Conservation (phyloP, 352 stramenopile genomes). For the Phytophthora multivora region DNA sequence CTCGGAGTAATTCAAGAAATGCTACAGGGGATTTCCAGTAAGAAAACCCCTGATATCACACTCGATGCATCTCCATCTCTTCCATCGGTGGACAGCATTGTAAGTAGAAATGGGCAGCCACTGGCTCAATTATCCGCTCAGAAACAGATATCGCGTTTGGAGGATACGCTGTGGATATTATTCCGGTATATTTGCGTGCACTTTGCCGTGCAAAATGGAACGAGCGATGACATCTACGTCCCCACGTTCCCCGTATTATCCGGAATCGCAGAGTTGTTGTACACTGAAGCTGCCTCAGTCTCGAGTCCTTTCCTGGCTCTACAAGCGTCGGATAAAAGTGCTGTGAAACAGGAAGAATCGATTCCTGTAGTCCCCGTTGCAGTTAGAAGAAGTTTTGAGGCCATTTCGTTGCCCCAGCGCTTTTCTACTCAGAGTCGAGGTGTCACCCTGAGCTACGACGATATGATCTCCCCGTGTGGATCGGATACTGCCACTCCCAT, state of each 20-base stretch:
- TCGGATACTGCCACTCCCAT: slow-evolving; percentile 29
- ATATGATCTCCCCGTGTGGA: slow-evolving; percentile 43
- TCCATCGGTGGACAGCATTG: slow-evolving; percentile 19
- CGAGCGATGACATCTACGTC: slow-evolving; percentile 5
- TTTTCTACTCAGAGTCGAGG: slow-evolving; percentile 68
- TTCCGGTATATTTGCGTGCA: slow-evolving; percentile 50
- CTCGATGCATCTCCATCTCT: not conserved
- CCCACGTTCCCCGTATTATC: slow-evolving; percentile 32
- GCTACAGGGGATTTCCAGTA: slow-evolving; percentile 16
- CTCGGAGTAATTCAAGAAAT: slow-evolving; percentile 45
- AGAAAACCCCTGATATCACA: not conserved
- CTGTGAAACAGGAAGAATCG: not conserved
- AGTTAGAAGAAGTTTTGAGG: slow-evolving; percentile 69
- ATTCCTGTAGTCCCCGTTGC: not conserved
- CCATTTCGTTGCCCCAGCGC: slow-evolving; percentile 58
- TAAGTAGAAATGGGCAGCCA: slow-evolving; percentile 6
- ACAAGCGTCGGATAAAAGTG: not conserved
- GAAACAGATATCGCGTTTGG: slow-evolving; percentile 24
- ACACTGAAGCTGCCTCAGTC: slow-evolving; percentile 24
- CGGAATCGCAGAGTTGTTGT: slow-evolving; percentile 25
- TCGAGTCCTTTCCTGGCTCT: slow-evolving; percentile 19
- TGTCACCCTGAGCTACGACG: slow-evolving; percentile 58
- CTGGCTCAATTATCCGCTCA: slow-evolving; percentile 2
- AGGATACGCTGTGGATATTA: slow-evolving; percentile 39
- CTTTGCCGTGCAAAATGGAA: slow-evolving; percentile 32